A percentile compares a stretch with the other conserved stretches of the same genome.
Conservation (phyloP, 2,329 filamentous ascomycete genomes). For the Exutisphaerella laricina region DNA sequence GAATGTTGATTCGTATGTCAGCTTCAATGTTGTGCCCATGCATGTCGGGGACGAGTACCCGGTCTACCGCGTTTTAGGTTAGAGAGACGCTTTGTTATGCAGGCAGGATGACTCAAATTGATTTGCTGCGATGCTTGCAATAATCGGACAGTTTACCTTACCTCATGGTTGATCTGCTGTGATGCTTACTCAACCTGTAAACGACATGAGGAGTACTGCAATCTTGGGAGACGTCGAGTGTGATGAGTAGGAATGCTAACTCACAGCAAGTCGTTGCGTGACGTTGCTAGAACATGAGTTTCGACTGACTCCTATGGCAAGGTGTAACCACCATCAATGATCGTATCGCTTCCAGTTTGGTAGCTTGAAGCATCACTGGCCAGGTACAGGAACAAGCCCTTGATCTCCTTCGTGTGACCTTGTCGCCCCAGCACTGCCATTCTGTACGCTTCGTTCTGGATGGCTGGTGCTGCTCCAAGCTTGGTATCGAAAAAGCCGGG, state of each 20-base stretch:
- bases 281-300: too few species aligned
- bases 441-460: slow-evolving; percentile 43
- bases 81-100: too few species aligned
- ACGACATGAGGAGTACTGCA: too few species aligned
- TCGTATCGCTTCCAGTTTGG: slow-evolving; percentile 30
- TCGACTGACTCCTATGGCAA: slow-evolving; percentile 33
- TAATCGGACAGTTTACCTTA: too few species aligned
- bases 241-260: too few species aligned
- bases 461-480: slow-evolving; percentile 45
- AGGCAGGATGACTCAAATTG: too few species aligned
- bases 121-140: too few species aligned
- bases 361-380: slow-evolving; percentile 32
- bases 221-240: too few species aligned
- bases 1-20: slow-evolving; percentile 23
- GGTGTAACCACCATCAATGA: slow-evolving; percentile 34
- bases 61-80: too few species aligned
- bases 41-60: slow-evolving; percentile 26
- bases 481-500: slow-evolving; percentile 54
- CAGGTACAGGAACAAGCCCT: slow-evolving; percentile 32
- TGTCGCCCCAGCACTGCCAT: slow-evolving; percentile 47
- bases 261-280: too few species aligned
- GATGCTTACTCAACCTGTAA: too few species aligned
- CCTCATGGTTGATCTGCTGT: too few species aligned
- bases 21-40: slow-evolving; percentile 21
- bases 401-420: slow-evolving; percentile 32